phyloP scores from a whole-genome alignment of 2,329 filamentous ascomycete genomes.

The Cercospora brassicicola region DNA sequence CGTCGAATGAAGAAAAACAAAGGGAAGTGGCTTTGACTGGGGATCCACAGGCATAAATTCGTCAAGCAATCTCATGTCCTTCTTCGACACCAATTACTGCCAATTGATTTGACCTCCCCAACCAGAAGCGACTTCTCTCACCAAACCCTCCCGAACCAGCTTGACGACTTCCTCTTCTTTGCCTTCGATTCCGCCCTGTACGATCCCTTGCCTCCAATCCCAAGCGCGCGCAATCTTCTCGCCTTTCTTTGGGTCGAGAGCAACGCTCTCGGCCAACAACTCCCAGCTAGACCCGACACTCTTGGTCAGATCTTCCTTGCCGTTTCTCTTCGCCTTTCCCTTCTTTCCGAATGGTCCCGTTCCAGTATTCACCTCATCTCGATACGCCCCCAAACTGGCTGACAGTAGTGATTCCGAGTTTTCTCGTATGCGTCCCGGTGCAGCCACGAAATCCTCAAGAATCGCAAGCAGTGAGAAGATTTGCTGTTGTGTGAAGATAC shows the following conservation, averaged over 20 bases:
- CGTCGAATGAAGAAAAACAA: neutral
- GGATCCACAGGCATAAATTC: neutral
- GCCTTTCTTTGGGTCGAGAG: constrained; percentile 19
- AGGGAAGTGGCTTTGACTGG: neutral
- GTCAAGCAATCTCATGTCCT: neutral
- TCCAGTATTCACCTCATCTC: constrained; percentile 22
- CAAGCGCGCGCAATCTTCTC: constrained; percentile 22
- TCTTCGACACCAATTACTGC: neutral
- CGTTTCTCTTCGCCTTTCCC: constrained; percentile 18
- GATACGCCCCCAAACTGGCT: constrained; percentile 30
- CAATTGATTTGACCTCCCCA: constrained; percentile 28
- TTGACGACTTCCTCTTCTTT: constrained; percentile 20
- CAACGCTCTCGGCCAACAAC: constrained; percentile 28
- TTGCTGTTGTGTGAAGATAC: constrained; percentile 33
- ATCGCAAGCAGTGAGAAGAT: constrained; percentile 32
- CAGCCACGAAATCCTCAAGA: constrained; percentile 35
- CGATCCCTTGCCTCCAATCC: constrained; percentile 30
- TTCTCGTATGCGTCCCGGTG: constrained; percentile 31
- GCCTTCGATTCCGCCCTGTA: constrained; percentile 20
- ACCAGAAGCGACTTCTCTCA: constrained; percentile 26
- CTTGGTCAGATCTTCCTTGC: constrained; percentile 28
- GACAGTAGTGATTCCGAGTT: constrained; percentile 33
- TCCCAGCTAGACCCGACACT: constrained; percentile 34
- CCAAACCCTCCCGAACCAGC: constrained; percentile 25
- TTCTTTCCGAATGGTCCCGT: constrained; percentile 12